phyloP scores from a whole-genome alignment of 257 asterid genomes.

The Lycium ferocissimum region DNA sequence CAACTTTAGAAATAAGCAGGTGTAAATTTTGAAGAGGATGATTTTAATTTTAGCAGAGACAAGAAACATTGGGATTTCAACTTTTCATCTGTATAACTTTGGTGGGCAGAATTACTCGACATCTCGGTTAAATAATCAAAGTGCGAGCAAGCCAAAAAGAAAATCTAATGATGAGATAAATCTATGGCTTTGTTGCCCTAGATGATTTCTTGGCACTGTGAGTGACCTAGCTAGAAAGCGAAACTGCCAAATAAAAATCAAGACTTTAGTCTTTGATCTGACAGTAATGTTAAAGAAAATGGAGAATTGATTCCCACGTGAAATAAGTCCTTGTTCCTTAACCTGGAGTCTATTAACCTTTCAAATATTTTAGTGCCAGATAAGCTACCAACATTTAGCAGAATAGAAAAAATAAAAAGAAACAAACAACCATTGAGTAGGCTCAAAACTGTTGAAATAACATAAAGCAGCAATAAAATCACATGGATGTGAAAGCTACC shows the following conservation, averaged over 20 bases:
- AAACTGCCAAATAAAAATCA: conserved; percentile 61
- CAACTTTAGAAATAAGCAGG: too few species aligned
- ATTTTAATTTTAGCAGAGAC: too few species aligned
- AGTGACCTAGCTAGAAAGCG: conserved; percentile 95
- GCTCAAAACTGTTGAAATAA: not conserved
- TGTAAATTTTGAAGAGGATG: too few species aligned
- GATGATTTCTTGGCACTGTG: conserved; percentile 96
- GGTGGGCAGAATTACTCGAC: too few species aligned
- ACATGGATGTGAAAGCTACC: too few species aligned
- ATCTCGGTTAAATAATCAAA: too few species aligned
- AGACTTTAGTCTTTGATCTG: not conserved
- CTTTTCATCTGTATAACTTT: too few species aligned
- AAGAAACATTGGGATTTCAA: too few species aligned
- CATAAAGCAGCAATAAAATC: not conserved
- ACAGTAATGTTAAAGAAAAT: not conserved
- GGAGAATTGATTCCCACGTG: not conserved
- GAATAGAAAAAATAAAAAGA: not conserved
- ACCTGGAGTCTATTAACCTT: not conserved
- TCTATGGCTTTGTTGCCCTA: conserved; percentile 98
- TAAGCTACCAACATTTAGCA: not conserved
- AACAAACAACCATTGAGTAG: not conserved
- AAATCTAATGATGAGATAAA: conserved; percentile 41
- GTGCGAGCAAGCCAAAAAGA: too few species aligned
- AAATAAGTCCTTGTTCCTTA: conserved; percentile 5
- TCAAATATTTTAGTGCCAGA: not conserved